phyloP scores from a whole-genome alignment of 352 stramenopile species.

The Phytophthora ohioensis region DNA sequence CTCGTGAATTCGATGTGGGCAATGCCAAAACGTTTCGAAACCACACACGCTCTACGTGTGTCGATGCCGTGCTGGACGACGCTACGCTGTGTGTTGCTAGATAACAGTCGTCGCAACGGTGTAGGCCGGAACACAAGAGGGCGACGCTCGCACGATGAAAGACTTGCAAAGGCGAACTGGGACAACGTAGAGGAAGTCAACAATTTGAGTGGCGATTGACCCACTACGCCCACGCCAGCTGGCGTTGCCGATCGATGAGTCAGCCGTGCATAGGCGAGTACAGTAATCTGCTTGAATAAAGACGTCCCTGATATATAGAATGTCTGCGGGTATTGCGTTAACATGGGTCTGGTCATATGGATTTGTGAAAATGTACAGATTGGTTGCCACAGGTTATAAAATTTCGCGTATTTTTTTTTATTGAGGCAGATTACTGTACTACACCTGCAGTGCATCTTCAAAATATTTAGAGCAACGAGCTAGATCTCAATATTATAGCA shows the following conservation, averaged over 20 bases:
- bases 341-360: no score
- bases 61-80: conserved; percentile 11
- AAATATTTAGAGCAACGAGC: not conserved
- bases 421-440: not conserved
- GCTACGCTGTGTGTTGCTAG: conserved; percentile 12
- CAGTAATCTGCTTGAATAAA: no score
- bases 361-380: no score
- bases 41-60: not conserved
- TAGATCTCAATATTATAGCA: not conserved
- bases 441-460: not conserved
- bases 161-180: not conserved
- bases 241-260: conserved; percentile 7
- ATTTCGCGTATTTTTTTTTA: no score
- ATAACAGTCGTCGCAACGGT: conserved; percentile 13
- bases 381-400: no score
- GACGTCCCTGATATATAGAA: no score
- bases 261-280: not conserved
- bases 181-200: conserved; percentile 11
- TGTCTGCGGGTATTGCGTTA: no score
- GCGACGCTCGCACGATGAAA: conserved; percentile 3
- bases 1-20: not conserved
- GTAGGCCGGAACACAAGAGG: conserved; percentile 9
- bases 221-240: conserved; percentile 6
- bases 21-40: conserved; percentile 22
- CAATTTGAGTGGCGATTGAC: conserved; percentile 3